Evolutionary conservation across 345 rosid genomes (phyloP), one percentile per base, ranked within the genome.

Genomic region (Isatis tinctoria): DNA sequence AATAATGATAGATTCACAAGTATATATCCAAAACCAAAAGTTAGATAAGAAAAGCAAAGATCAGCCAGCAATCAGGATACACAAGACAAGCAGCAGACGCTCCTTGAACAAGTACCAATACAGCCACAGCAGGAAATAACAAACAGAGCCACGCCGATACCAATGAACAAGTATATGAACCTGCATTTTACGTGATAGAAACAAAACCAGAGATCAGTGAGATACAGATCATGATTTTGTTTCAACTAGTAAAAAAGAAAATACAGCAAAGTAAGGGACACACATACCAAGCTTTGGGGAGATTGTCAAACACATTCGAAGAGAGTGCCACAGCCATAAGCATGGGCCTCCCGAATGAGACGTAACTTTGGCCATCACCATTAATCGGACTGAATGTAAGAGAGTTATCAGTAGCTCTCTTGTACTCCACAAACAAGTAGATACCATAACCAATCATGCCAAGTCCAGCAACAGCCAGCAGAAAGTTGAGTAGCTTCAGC

Each of bases 361-460:
- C n/a, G 69, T 82, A 70, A 65, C 61, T 64, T 22, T 69, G 60
- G 61, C 80, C 80, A 17, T 24, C 16, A 7, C 67, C 79, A 57
- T 67, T 75, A 7, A 35, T 45, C 33, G 88, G 77, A 10, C 65
- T 61, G 37, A 82, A 65, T 51, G 81, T 62, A 53, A 72, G 8
- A 2, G 67, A 49, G 68, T 56, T 63, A 20, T 73, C 85, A 7
- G 84, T 70, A 0, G 85, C 86, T 33, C 72, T 80, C 79, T 80
- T 77, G 73, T 86, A 95, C 83, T 84, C 84, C 28, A 95, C 90
- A 54, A 92, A 90, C 85, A 95, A 86, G 85, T 95, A 95, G 74
- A 95, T 90, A 63, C 99, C 99, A 78, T 87, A 95, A 17, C 99
- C 97, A 76, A 90, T 82, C 89, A 95, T 95, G 14, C 93, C 84